Evolutionary conservation across 768 basidiomycete genomes (phyloP), one percentile per base, ranked within the genome.

Genomic region (Ephemerocybe angulata): DNA sequence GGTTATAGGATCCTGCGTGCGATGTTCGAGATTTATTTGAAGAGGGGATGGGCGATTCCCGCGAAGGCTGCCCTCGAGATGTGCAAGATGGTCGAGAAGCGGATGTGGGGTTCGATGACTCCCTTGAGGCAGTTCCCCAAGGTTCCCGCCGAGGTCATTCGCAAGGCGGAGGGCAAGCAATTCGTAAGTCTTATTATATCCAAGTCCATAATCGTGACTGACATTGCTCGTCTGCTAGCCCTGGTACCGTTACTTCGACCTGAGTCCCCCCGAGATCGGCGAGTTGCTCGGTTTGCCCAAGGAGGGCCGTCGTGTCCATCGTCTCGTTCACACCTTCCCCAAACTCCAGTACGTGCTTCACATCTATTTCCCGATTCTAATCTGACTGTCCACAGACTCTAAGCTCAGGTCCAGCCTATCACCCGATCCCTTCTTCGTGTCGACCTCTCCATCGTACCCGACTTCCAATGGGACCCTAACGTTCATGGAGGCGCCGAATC

Each of bases 21-120:
- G 15, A 90, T 99, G 66, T 98, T 94, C 62, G 96, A 99, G 71
- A 99, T 98, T 53, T 98, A 95, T 67, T 74, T 98, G 56, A 97
- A 96, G 73, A 86, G 94, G 38, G 95, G 95, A n/a, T 99, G 97
- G 97, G 93, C 97, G 2, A 80, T 88, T 0, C 93, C 95, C 0
- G 93, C 96, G 0, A 86, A 92, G 61, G 88, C 91, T 6, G 93
- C 93, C 3, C 79, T 98, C 27, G 89, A 93, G 57, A 72, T 99
- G 54, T 98, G 94, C 77, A 98, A 98, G 74, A 96, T 96, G 93
- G 89, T 92, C 0, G 92, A 93, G 64, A 84, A 86, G 62, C 73
- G 86, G 54, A 90, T 93, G 91, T 98, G 96, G 96, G 86, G 86
- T 30, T 94, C 94, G 0, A 98, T 98, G 95, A 94, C 95, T 0